Evolutionary conservation across 257 asterid species (phyloP), one percentile per base, ranked within the genome.

Genomic region (Prunella vulgaris): DNA sequence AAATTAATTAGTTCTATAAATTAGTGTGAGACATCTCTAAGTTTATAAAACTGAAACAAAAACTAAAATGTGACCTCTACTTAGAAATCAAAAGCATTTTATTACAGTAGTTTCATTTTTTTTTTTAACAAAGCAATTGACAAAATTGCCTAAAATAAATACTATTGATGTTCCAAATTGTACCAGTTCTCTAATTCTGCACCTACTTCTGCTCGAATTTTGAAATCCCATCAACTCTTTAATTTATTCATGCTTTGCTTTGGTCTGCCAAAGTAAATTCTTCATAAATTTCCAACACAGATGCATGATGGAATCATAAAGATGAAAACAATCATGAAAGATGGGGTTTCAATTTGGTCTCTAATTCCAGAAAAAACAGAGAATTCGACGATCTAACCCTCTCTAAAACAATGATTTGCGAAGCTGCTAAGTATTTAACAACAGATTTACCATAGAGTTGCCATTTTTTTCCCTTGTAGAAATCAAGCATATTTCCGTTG

Each of bases 341-440:
- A 38, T 46, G n/a, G 24, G 42, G 69, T 22, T 21, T 42, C 14
- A n/a, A 71, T 58, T 24, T 64, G 25, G 58, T 44, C 65, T 75
- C 66, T 64, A 77, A 75, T 70, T 77, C 54, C 66, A 53, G 32
- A 60, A 54, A 20, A 72, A 73, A 77, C 51, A 70, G 71, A 79
- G 76, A 78, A 77, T 24, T 57, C 25, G 77, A 60, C 61, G 62
- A 67, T 37, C 58, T 42, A 66, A 15, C 68, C 53, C 38, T 7
- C 22, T 42, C 20, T 12, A 12, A 18, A 51, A 18, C 1, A 68
- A 52, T 52, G 14, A 10, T 20, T 10, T 21, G 7, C 57, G 22
- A 62, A 66, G 44, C 7, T 38, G 32, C 10, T 61, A 22, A 18
- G 32, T 4, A 42, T 13, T 21, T 32, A 24, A 58, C 44, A 49